Evolutionary conservation across 2,329 filamentous ascomycete species (phyloP).

Genomic region (Claviceps quebecensis): DNA sequence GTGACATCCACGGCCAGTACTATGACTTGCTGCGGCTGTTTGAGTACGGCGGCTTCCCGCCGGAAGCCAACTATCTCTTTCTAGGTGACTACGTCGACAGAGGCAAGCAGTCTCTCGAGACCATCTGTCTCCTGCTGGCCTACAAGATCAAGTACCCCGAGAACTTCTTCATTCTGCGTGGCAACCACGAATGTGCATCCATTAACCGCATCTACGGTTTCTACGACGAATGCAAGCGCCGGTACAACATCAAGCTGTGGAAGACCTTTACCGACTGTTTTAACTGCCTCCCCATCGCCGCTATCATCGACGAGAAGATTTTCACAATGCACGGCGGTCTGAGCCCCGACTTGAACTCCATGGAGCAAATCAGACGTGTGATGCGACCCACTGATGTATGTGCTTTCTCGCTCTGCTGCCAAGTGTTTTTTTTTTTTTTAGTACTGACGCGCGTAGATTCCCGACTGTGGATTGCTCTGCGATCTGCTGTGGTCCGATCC

Average conservation of each 20-base stretch:
- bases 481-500: conserved; percentile 98
- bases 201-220: conserved; percentile 99
- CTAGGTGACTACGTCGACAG: conserved; percentile 97
- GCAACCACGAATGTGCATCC: conserved; percentile 97
- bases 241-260: conserved; percentile 99
- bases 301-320: conserved; percentile 99
- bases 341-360: conserved; percentile 94
- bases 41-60: conserved; percentile 95
- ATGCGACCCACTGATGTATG: conserved; percentile 98
- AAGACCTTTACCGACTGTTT: conserved; percentile 99
- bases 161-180: conserved; percentile 97
- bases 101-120: conserved; percentile 98
- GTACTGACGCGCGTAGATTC: conserved; percentile 52
- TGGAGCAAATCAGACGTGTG: conserved; percentile 98
- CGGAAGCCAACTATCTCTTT: conserved; percentile 98
- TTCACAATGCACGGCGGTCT: conserved; percentile 99
- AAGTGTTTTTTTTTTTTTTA: neutral
- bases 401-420: conserved; percentile 13
- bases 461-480: conserved; percentile 92
- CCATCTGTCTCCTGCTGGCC: conserved; percentile 86
- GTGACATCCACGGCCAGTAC: conserved; percentile 98
- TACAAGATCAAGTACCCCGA: conserved; percentile 99
- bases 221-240: conserved; percentile 98
- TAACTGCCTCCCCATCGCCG: conserved; percentile 95
- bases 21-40: conserved; percentile 95